These are phyloP conservation scores for Taiozyma sp. DNA, from an alignment of 1,139 yeast species.

Conservation along the genomic window DNA sequence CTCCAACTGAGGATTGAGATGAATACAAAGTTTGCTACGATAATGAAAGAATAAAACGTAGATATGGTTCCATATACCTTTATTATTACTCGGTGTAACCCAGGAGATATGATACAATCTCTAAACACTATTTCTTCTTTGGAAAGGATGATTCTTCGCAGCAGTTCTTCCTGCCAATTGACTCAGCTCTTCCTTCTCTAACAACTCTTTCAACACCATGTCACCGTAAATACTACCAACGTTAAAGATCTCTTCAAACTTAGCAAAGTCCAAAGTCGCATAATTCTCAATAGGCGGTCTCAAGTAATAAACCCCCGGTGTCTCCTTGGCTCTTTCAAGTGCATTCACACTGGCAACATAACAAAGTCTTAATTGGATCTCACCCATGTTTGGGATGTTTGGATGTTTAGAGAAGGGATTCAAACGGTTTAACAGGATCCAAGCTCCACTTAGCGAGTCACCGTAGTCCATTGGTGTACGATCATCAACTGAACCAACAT, in stretches of 20 bases:
- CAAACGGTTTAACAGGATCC: constrained; percentile 88
- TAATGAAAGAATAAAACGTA: not conserved
- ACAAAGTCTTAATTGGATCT: constrained; percentile 88
- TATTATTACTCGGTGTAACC: too few relatives aligned
- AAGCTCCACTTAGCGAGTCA: constrained; percentile 85
- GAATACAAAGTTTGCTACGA: not conserved
- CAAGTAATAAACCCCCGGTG: constrained; percentile 84
- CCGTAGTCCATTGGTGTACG: constrained; percentile 90
- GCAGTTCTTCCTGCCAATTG: constrained; percentile 49
- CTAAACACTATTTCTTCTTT: constrained; percentile 59
- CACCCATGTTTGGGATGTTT: constrained; percentile 91
- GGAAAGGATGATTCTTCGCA: constrained; percentile 24
- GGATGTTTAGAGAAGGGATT: constrained; percentile 88
- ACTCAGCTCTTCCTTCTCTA: constrained; percentile 52
- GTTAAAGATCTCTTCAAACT: constrained; percentile 82
- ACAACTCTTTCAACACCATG: constrained; percentile 49
- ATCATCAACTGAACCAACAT: constrained; percentile 94
- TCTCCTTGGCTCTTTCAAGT: constrained; percentile 75
- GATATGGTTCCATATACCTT: not conserved
- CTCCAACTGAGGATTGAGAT: constrained; percentile 29
- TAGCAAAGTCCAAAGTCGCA: constrained; percentile 89
- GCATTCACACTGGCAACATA: constrained; percentile 96
- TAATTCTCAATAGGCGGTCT: constrained; percentile 92
- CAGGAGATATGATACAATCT: too few relatives aligned
- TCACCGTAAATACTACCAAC: constrained; percentile 81